Evolutionary conservation across 2,329 filamentous ascomycete genomes (phyloP).

Genomic region (Phialophora tarda): DNA sequence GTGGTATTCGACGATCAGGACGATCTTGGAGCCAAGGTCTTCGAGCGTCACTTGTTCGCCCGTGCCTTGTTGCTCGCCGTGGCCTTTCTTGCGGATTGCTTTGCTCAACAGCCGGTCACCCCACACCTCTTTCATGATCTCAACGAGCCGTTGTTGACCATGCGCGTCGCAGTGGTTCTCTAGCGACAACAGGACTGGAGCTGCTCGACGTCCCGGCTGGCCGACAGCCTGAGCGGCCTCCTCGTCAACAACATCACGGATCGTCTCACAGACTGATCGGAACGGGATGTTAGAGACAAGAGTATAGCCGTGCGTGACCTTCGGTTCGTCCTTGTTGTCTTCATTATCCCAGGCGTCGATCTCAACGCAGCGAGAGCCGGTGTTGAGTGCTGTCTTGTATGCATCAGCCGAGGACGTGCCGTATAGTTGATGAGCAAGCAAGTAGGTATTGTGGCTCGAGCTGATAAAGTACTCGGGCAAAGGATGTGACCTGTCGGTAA

Average conservation of each 20-base stretch:
- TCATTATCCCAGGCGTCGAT: conserved; percentile 40
- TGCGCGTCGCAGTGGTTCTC: conserved; percentile 38
- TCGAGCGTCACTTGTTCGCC: conserved; percentile 36
- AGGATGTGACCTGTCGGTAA: conserved; percentile 37
- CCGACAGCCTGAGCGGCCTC: conserved; percentile 25
- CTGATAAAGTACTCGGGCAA: conserved; percentile 40
- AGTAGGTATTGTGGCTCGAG: conserved; percentile 40
- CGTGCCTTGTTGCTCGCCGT: conserved; percentile 33
- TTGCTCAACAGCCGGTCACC: conserved; percentile 37
- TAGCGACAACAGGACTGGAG: conserved; percentile 36
- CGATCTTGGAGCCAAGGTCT: conserved; percentile 38
- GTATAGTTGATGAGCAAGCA: conserved; percentile 38
- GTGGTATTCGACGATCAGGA: conserved; percentile 40
- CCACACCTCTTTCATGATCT: conserved; percentile 39
- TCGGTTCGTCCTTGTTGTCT: conserved; percentile 36
- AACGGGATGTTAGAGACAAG: conserved; percentile 37
- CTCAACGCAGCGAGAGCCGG: conserved; percentile 38
- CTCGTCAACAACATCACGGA: conserved; percentile 37
- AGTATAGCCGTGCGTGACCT: conserved; percentile 40
- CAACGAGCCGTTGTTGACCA: conserved; percentile 35
- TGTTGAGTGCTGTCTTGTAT: conserved; percentile 34
- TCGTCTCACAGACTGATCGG: conserved; percentile 38
- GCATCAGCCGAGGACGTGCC: conserved; percentile 35
- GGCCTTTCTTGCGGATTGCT: conserved; percentile 35
- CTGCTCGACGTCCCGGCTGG: conserved; percentile 29